These are phyloP conservation scores for Fusarium graminum DNA, from an alignment of 2,329 filamentous ascomycete species.

Conservation along the genomic window DNA sequence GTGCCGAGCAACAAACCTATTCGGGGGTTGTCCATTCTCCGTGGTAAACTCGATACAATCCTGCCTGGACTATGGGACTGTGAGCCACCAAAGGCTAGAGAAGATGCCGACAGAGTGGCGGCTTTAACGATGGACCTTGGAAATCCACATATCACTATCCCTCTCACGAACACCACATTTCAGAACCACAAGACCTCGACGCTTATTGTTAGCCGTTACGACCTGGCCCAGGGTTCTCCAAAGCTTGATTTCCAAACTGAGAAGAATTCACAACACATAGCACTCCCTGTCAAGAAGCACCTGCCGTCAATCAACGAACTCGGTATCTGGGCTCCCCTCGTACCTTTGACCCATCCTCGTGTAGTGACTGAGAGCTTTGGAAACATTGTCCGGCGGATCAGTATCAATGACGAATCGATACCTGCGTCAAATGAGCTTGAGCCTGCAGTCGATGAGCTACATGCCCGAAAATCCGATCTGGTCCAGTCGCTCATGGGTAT, in stretches of 20 bases:
- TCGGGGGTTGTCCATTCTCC: slow-evolving; percentile 66
- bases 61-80: slow-evolving; percentile 62
- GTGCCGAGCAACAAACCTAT: slow-evolving; percentile 49
- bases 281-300: slow-evolving; percentile 42
- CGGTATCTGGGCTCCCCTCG: slow-evolving; percentile 61
- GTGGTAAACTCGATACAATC: slow-evolving; percentile 56
- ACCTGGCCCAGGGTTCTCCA: slow-evolving; percentile 41
- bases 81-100: slow-evolving; percentile 43
- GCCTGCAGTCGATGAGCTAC: slow-evolving; percentile 69
- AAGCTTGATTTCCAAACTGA: slow-evolving; percentile 49
- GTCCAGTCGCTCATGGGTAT: slow-evolving; percentile 68
- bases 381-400: slow-evolving; percentile 79
- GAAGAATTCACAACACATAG: slow-evolving; percentile 58
- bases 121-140: slow-evolving; percentile 59
- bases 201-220: slow-evolving; percentile 58
- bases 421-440: slow-evolving; percentile 82
- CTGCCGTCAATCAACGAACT: slow-evolving; percentile 43
- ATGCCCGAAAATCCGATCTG: slow-evolving; percentile 56
- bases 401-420: slow-evolving; percentile 60
- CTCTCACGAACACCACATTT: slow-evolving; percentile 83
- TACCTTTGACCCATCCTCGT: slow-evolving; percentile 73
- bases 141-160: slow-evolving; percentile 64
- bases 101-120: slow-evolving; percentile 55
- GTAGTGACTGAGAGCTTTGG: slow-evolving; percentile 76
- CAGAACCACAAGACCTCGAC: slow-evolving; percentile 75